Conservation (phyloP, 371 early-diverging fungal species). For the Entomophthora muscae region DNA sequence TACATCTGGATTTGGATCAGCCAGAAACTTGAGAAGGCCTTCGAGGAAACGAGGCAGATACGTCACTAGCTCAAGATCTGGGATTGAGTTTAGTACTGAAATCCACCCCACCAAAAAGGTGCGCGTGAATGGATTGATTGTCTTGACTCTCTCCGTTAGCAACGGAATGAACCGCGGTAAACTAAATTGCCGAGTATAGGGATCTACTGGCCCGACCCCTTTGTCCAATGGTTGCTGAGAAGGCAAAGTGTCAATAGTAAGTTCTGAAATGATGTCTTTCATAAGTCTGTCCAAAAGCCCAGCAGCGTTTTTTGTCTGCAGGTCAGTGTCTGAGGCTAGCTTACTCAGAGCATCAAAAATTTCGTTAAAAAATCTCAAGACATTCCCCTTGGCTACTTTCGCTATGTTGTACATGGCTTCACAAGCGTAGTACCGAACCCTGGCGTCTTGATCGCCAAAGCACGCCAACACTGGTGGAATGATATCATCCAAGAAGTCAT, state of each 20-base stretch:
- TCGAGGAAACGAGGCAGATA: slow-evolving; percentile 78
- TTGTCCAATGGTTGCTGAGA: slow-evolving; percentile 13
- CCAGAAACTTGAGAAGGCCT: slow-evolving; percentile 63
- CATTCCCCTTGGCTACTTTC: slow-evolving; percentile 70
- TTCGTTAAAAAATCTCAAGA: slow-evolving; percentile 77
- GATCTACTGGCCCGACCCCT: slow-evolving; percentile 17
- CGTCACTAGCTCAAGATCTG: slow-evolving; percentile 71
- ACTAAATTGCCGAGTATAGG: slow-evolving; percentile 40
- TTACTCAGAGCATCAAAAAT: slow-evolving; percentile 82
- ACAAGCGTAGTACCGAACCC: slow-evolving; percentile 85
- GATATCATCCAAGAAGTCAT: slow-evolving; percentile 45
- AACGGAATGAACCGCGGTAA: slow-evolving; percentile 77
- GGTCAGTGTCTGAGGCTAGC: slow-evolving; percentile 67
- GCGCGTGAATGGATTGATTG: slow-evolving; percentile 67
- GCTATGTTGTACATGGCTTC: slow-evolving; percentile 91
- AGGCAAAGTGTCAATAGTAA: slow-evolving; percentile 13
- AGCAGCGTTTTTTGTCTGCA: slow-evolving; percentile 73
- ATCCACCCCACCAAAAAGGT: slow-evolving; percentile 87
- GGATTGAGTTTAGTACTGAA: slow-evolving; percentile 65
- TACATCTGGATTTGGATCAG: slow-evolving; percentile 73
- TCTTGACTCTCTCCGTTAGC: slow-evolving; percentile 67
- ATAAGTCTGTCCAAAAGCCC: slow-evolving; percentile 74
- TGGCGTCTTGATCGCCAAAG: slow-evolving; percentile 66
- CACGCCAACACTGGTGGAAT: slow-evolving; percentile 82
- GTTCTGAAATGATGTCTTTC: slow-evolving; percentile 84